A percentile compares a stretch with the other conserved stretches of the same genome.
These are phyloP conservation scores for Neofusicoccum sp. DNA, from an alignment of 2,329 filamentous ascomycete genomes.

Conservation along the genomic window DNA sequence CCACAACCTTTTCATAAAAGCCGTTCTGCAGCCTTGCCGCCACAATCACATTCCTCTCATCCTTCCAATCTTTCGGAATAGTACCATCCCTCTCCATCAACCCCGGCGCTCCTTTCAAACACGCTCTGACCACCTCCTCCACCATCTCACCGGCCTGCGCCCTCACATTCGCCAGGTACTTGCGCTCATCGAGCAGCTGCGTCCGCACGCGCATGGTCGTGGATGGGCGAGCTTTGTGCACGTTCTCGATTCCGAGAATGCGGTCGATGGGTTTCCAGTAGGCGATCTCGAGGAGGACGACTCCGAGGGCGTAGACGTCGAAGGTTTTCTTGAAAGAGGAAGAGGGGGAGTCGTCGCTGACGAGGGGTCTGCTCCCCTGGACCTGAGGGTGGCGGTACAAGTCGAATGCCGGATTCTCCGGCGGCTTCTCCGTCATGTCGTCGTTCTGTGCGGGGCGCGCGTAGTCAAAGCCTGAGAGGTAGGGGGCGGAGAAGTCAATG, in stretches of 20 bases:
- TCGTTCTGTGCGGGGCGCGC: slow-evolving; percentile 51
- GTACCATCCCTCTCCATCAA: slow-evolving; percentile 28
- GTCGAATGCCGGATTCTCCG: slow-evolving; percentile 46
- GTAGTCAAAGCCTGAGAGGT: slow-evolving; percentile 56
- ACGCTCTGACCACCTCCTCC: slow-evolving; percentile 28
- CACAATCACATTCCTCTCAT: slow-evolving; percentile 32
- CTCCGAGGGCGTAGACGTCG: slow-evolving; percentile 54
- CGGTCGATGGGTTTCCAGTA: slow-evolving; percentile 51
- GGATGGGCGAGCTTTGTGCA: slow-evolving; percentile 37
- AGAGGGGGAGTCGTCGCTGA: slow-evolving; percentile 15
- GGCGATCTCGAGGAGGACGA: slow-evolving; percentile 55
- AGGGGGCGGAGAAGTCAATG: slow-evolving; percentile 44
- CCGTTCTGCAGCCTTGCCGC: slow-evolving; percentile 30
- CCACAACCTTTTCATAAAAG: slow-evolving; percentile 35
- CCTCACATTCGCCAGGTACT: slow-evolving; percentile 27
- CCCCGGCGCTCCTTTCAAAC: slow-evolving; percentile 30
- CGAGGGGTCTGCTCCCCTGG: slow-evolving; percentile 32
- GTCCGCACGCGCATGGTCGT: slow-evolving; percentile 38
- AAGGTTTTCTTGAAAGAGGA: slow-evolving; percentile 51
- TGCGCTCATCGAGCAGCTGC: slow-evolving; percentile 25
- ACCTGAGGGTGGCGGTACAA: slow-evolving; percentile 52
- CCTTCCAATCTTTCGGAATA: not conserved
- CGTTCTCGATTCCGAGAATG: slow-evolving; percentile 42
- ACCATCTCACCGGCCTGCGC: slow-evolving; percentile 29
- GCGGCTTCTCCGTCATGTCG: slow-evolving; percentile 52